A percentile compares a stretch with the other conserved stretches of the same genome.
Evolutionary conservation across 2,329 filamentous ascomycete species (phyloP).

Genomic region (Aspergillus novoparasiticus): DNA sequence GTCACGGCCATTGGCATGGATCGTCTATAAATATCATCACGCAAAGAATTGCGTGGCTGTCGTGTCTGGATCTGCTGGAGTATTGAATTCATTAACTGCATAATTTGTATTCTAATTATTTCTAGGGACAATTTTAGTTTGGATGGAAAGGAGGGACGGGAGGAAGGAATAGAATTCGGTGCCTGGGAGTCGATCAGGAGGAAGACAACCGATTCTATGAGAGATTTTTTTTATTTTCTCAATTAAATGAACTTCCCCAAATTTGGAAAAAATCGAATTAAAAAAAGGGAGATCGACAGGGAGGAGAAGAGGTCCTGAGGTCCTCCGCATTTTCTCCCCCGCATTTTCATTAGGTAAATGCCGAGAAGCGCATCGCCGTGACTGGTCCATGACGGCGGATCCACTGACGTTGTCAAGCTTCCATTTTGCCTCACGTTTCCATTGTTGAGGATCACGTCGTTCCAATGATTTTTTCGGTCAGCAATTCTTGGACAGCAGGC

Average conservation of each 20-base stretch:
- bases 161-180: background rate
- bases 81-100: too few relatives aligned
- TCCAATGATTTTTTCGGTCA: background rate
- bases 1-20: background rate
- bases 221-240: background rate
- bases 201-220: background rate
- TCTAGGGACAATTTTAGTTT: too few relatives aligned
- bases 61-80: background rate
- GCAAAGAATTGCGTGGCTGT: background rate
- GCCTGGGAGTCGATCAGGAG: background rate
- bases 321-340: constrained; percentile 1
- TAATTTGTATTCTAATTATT: too few relatives aligned
- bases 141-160: background rate
- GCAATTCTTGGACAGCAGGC: background rate
- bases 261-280: background rate
- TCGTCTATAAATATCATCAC: background rate
- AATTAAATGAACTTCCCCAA: background rate
- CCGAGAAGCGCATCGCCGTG: background rate
- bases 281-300: background rate
- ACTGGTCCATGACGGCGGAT: background rate
- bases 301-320: background rate
- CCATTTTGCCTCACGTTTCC: background rate
- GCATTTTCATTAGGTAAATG: constrained; percentile 1
- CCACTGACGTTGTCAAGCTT: constrained; percentile 3
- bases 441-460: background rate